Evolutionary conservation across 2,329 filamentous ascomycete genomes (phyloP), one percentile per base, ranked within the genome.

Genomic region (Akanthomyces muscarius): DNA sequence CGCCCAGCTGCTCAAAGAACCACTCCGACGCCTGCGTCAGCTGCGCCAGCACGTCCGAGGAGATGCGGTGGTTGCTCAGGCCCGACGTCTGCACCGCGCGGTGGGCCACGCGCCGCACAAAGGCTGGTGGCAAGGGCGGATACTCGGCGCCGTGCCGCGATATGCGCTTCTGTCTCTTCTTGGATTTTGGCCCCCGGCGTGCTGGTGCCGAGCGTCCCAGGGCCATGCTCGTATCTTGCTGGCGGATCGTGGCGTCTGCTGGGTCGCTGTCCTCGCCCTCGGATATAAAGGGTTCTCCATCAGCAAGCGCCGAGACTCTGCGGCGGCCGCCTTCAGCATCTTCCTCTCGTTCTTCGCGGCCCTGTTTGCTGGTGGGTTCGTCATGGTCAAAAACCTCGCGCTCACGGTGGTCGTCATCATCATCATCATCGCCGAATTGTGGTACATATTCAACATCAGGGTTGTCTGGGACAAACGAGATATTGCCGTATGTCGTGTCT

Each of bases 1-100:
- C 89, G 54, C 90, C 87, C 2, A 90, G 79, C 74, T 97, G 92
- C 76, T 96, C 91, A 73, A 97, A 96, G 74, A 92, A 97, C 89
- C 91, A 95, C 65, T 96, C 91, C 3, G 90, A 90, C 0, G 92
- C 91, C 72, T 92, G 88, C 70, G 89, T 87, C 61, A 97, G 86
- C 5, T 89, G 88, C 36, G 84, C 83, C 44, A 96, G 77, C 1
- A 90, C 88, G 58, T 95, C 90, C 52, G 89, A 86, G 63, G 83
- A 86, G 53, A 96, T 84, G 67, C 88, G 90, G 5, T 85, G 79
- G 68, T 89, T 91, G 68, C 83, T 83, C 11, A 83, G 79, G 23
- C 87, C 86, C 51, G 87, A 85, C 4, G 85, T 85, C 68, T 87
- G 86, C 23, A 89, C 83, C 70, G 92, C 91, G 1, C 84, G 88